Percentiles rank a stretch among this genome's conserved stretches.
phyloP scores from a whole-genome alignment of 345 rosid genomes.

The Euclidium syriacum region DNA sequence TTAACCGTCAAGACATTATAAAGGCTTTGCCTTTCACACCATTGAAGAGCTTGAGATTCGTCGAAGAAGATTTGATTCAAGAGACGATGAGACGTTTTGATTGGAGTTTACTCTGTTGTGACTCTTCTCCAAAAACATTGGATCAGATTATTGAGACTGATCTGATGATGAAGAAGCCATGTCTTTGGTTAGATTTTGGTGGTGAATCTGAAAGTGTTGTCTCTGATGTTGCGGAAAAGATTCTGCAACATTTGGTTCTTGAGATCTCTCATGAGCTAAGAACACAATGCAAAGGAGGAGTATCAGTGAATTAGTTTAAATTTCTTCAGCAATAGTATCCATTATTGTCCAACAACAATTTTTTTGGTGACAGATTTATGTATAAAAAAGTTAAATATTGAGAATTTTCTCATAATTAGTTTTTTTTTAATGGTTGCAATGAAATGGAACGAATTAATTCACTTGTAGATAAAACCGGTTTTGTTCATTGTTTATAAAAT shows the following conservation, averaged over 20 bases:
- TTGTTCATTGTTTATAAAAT: too few relatives aligned
- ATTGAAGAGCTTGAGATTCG: conserved; percentile 24
- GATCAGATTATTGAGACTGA: conserved; percentile 47
- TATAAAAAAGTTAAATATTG: conserved; percentile 1
- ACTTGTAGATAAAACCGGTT: too few relatives aligned
- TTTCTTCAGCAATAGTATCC: background rate
- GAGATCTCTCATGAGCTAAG: conserved; percentile 36
- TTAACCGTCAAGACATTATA: conserved; percentile 25
- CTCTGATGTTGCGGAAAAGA: conserved; percentile 38
- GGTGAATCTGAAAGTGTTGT: conserved; percentile 45
- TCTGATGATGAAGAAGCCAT: conserved; percentile 42
- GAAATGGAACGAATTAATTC: too few relatives aligned
- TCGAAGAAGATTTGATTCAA: conserved; percentile 26
- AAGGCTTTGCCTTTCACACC: conserved; percentile 40
- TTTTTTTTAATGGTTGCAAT: too few relatives aligned
- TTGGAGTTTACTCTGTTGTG: conserved; percentile 31
- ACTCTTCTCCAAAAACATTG: conserved; percentile 24
- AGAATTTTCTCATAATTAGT: background rate
- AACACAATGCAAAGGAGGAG: conserved; percentile 17
- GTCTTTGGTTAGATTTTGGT: conserved; percentile 46
- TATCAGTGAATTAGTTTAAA: background rate
- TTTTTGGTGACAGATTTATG: conserved; percentile 11
- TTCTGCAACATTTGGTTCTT: conserved; percentile 44
- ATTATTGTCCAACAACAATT: too few relatives aligned
- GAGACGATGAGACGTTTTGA: conserved; percentile 51